A percentile compares a stretch with the other conserved stretches of the same genome.
phyloP scores from a whole-genome alignment of 2,329 filamentous ascomycete genomes.

The Dactylellina sp. region DNA sequence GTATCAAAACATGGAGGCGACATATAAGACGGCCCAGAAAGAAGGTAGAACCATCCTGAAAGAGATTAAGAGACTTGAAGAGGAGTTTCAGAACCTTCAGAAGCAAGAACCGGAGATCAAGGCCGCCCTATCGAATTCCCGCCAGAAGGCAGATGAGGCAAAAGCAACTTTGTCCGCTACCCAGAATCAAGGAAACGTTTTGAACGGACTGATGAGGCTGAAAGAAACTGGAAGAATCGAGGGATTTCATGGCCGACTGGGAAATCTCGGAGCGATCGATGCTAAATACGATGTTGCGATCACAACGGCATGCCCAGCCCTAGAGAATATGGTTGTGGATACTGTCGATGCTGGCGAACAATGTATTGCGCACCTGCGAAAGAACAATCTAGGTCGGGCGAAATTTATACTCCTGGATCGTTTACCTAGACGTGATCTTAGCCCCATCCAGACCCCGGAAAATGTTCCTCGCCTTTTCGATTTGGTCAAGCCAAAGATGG shows the following conservation, averaged over 20 bases:
- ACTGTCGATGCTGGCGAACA: conserved; percentile 96
- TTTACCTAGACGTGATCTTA: conserved; percentile 80
- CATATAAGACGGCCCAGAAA: conserved; percentile 82
- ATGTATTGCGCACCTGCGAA: conserved; percentile 96
- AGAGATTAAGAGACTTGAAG: conserved; percentile 77
- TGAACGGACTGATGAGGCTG: conserved; percentile 90
- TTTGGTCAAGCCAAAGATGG: conserved; percentile 86
- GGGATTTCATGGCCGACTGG: conserved; percentile 93
- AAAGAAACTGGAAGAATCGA: conserved; percentile 97
- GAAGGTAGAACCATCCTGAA: conserved; percentile 78
- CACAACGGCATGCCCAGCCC: conserved; percentile 88
- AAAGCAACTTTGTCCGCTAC: conserved; percentile 88
- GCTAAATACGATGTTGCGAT: conserved; percentile 97
- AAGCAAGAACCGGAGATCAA: conserved; percentile 78
- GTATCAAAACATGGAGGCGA: conserved; percentile 76
- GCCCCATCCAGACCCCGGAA: conserved; percentile 86
- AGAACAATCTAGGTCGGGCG: conserved; percentile 94
- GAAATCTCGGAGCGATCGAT: conserved; percentile 93
- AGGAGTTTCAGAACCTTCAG: conserved; percentile 65
- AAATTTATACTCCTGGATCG: conserved; percentile 98
- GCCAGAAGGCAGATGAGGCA: conserved; percentile 96
- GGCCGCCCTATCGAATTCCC: conserved; percentile 84
- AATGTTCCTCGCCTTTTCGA: conserved; percentile 93
- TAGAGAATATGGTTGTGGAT: conserved; percentile 97
- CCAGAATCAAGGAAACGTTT: conserved; percentile 91